phyloP scores from a whole-genome alignment of 305 asterid genomes.

The Coffea humblotiana region DNA sequence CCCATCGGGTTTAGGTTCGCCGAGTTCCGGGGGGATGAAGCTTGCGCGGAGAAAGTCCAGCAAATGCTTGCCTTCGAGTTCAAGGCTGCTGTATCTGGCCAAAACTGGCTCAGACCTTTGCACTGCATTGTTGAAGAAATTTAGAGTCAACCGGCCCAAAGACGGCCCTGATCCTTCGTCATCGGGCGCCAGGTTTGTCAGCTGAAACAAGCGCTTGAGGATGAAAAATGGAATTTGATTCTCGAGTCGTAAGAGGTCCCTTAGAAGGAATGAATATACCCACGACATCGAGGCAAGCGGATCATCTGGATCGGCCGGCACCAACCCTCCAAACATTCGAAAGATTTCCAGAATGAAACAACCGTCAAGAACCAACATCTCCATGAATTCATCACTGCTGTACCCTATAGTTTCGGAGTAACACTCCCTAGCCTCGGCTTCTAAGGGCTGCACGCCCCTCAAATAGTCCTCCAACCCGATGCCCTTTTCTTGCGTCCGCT shows the following conservation, averaged over 20 bases:
- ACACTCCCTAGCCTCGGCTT: constrained; percentile 57
- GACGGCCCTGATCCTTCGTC: constrained; percentile 38
- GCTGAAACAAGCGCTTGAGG: constrained; percentile 54
- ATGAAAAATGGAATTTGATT: constrained; percentile 82
- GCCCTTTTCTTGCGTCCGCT: constrained; percentile 34
- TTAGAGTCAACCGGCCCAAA: constrained; percentile 37
- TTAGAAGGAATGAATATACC: constrained; percentile 60
- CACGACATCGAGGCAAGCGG: constrained; percentile 67
- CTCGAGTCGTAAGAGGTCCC: constrained; percentile 72
- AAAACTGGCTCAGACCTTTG: constrained; percentile 47
- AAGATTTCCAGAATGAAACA: constrained; percentile 75
- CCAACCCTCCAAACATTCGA: constrained; percentile 54
- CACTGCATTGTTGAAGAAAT: constrained; percentile 54
- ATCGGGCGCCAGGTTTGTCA: constrained; percentile 32
- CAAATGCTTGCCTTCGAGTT: constrained; percentile 54
- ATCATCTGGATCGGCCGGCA: constrained; percentile 59
- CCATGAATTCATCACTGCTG: constrained; percentile 52
- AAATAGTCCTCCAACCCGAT: constrained; percentile 41
- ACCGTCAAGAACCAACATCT: constrained; percentile 82
- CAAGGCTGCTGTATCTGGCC: constrained; percentile 22
- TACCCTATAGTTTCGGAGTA: constrained; percentile 48
- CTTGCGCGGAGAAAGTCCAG: constrained; percentile 77
- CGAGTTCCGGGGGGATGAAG: constrained; percentile 47
- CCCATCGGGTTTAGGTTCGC: constrained; percentile 21
- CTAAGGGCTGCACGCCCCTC: constrained; percentile 52